A percentile compares a stretch with the other conserved stretches of the same genome.
phyloP scores from a whole-genome alignment of 129 eudicot genomes.

The Lactuca sativa region DNA sequence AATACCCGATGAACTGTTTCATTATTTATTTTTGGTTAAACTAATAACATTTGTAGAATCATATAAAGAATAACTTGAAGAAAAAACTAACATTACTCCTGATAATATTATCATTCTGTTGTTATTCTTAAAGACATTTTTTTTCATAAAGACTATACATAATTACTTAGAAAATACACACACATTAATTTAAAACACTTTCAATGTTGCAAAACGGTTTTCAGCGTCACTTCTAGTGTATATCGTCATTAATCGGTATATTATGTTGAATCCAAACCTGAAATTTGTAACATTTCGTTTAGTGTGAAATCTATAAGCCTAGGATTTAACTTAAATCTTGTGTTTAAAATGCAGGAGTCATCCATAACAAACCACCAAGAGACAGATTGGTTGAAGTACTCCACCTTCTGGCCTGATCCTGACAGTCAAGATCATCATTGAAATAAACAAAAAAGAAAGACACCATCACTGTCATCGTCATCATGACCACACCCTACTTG shows the following conservation, averaged over 20 bases:
- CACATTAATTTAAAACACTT: not conserved
- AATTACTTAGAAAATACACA: not conserved
- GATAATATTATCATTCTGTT: not conserved
- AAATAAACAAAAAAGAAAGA: conserved; percentile 23
- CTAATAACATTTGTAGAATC: not conserved
- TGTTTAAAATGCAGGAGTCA: conserved; percentile 61
- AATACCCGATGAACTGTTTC: too few relatives aligned
- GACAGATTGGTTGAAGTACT: conserved; percentile 97
- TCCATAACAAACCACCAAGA: conserved; percentile 74
- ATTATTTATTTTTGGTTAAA: too few relatives aligned
- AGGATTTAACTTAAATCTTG: not conserved
- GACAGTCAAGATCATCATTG: conserved; percentile 82
- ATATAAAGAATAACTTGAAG: not conserved
- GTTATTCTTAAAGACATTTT: not conserved
- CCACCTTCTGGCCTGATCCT: conserved; percentile 93
- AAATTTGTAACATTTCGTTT: not conserved
- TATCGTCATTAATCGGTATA: not conserved
- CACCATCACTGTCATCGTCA: conserved; percentile 37
- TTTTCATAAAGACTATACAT: not conserved
- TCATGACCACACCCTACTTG: conserved; percentile 27
- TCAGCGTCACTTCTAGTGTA: too few relatives aligned
- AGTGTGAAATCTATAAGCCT: conserved; percentile 31
- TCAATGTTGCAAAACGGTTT: too few relatives aligned
- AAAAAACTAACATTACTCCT: not conserved
- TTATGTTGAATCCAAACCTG: not conserved